These are phyloP conservation scores for Graphilbum ipis-grandicollis DNA, from an alignment of 2,329 filamentous ascomycete species.

Conservation along the genomic window DNA sequence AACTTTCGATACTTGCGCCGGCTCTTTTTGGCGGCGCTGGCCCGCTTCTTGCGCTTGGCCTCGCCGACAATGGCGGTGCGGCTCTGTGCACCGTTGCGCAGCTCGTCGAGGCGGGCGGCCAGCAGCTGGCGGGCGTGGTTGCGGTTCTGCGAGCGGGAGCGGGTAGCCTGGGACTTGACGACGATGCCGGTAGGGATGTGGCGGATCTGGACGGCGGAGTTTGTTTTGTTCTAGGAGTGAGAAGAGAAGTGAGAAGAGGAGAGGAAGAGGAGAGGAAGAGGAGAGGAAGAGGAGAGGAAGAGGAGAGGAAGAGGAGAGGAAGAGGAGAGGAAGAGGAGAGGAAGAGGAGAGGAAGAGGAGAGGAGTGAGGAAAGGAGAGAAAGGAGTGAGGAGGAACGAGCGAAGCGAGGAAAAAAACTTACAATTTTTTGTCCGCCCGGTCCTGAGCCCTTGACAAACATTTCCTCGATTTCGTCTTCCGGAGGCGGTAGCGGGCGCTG, in stretches of 20 bases:
- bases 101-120: conserved; percentile 55
- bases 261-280: conserved; percentile 1
- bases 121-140: conserved; percentile 67
- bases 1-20: conserved; percentile 59
- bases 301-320: neutral
- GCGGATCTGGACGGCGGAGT: conserved; percentile 81
- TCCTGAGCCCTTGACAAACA: conserved; percentile 78
- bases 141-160: conserved; percentile 73
- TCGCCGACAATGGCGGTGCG: conserved; percentile 47
- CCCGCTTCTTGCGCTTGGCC: conserved; percentile 49
- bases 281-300: neutral
- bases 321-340: conserved; percentile 1
- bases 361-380: neutral
- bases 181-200: conserved; percentile 84
- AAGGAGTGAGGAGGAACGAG: neutral
- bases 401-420: conserved; percentile 12
- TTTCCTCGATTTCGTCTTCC: conserved; percentile 66
- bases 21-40: conserved; percentile 66
- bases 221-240: conserved; percentile 68
- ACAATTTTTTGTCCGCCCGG: conserved; percentile 94
- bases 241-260: neutral
- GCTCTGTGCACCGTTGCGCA: conserved; percentile 53
- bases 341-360: neutral
- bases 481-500: conserved; percentile 55
- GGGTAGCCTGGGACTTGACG: conserved; percentile 83